phyloP scores from a whole-genome alignment of 2,329 filamentous ascomycete genomes.

The Penicillium psychrosexuale region DNA sequence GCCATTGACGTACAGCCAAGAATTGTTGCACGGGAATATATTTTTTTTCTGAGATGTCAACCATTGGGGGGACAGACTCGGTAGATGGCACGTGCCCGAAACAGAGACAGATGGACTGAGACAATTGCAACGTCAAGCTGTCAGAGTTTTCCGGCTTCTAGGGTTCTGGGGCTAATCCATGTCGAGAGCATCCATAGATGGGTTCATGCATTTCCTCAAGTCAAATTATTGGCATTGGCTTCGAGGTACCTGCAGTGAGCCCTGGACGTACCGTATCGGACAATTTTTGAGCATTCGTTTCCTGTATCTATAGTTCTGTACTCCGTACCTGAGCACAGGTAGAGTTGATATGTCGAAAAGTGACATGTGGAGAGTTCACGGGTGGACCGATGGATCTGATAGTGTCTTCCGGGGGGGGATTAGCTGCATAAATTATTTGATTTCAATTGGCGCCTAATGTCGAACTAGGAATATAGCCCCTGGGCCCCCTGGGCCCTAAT shows the following conservation, averaged over 20 bases:
- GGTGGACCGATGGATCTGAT: constrained; percentile 16
- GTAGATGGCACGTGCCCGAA: constrained; percentile 20
- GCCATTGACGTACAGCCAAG: constrained; percentile 9
- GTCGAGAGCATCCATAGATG: constrained; percentile 14
- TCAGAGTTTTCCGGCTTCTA: neutral
- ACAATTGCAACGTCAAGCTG: constrained; percentile 16
- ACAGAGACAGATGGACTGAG: constrained; percentile 2
- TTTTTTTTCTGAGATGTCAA: constrained; percentile 2
- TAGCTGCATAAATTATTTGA: neutral
- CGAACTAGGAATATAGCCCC: no score
- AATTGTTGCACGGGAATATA: neutral
- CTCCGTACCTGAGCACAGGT: neutral
- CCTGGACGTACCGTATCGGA: constrained; percentile 10
- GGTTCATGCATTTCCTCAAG: constrained; percentile 16
- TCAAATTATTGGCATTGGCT: constrained; percentile 10
- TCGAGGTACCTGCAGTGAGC: constrained; percentile 22
- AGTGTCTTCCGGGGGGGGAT: neutral
- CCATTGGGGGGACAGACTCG: neutral
- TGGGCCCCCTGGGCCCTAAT: no score
- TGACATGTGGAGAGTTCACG: constrained; percentile 12
- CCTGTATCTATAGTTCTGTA: constrained; percentile 15
- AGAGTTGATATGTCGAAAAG: constrained; percentile 19
- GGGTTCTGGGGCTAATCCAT: constrained; percentile 11
- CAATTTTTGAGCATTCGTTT: constrained; percentile 16
- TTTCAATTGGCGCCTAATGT: neutral